These are phyloP conservation scores for Hypoxylon sp. DNA, from an alignment of 2,329 filamentous ascomycete species.

Conservation along the genomic window DNA sequence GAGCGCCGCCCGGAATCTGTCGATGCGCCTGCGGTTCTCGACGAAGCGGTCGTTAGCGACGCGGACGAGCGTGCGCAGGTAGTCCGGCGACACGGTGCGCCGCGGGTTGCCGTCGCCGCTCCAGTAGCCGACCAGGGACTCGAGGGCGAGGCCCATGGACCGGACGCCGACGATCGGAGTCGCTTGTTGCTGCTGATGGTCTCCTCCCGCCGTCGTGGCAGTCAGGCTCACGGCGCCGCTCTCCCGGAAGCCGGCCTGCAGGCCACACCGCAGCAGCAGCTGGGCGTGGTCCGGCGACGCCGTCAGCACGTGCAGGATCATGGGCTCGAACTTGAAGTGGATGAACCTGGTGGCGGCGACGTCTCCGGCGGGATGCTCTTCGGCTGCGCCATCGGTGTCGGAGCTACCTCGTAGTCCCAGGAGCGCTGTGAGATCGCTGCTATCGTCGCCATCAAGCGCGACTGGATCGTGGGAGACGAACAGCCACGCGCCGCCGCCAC, in stretches of 20 bases:
- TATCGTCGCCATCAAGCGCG: conserved; percentile 35
- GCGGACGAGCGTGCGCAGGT: conserved; percentile 71
- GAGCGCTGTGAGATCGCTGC: conserved; percentile 35
- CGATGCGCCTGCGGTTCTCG: conserved; percentile 73
- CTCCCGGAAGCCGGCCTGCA: conserved; percentile 87
- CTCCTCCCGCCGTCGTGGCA: conserved; percentile 45
- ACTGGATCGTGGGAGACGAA: conserved; percentile 87
- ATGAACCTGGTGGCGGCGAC: conserved; percentile 60
- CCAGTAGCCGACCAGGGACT: conserved; percentile 76
- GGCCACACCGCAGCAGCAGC: conserved; percentile 74
- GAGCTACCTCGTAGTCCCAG: conserved; percentile 43
- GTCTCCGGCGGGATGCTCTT: conserved; percentile 27
- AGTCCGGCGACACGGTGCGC: conserved; percentile 68
- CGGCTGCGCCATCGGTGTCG: conserved; percentile 40
- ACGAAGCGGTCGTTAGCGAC: conserved; percentile 79
- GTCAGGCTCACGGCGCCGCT: conserved; percentile 79
- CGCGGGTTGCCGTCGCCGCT: conserved; percentile 49
- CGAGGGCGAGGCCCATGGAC: conserved; percentile 81
- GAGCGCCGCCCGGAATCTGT: conserved; percentile 66
- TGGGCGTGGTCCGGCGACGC: conserved; percentile 79
- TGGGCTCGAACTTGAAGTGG: conserved; percentile 93
- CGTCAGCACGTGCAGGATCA: conserved; percentile 90
- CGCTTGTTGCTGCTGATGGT: conserved; percentile 43
- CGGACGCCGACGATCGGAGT: conserved; percentile 84
- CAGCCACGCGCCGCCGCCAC: conserved; percentile 82